A percentile compares a stretch with the other conserved stretches of the same genome.
Evolutionary conservation across 495 filamentous ascomycete species (phyloP).

Genomic region (Xylaria palmicola): DNA sequence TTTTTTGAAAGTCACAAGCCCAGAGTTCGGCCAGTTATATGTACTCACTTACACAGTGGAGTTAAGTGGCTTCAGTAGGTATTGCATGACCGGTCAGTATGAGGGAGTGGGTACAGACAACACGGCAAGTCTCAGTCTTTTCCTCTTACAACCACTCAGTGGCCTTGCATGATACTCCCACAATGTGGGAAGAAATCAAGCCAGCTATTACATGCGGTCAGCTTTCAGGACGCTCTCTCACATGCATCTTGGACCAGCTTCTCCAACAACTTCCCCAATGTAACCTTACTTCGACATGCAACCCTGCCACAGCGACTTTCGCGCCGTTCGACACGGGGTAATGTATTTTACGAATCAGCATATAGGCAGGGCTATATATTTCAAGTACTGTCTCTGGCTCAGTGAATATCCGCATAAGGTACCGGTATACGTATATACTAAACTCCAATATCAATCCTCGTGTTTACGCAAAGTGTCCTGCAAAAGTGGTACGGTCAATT

Average conservation of each 20-base stretch:
- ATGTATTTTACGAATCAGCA: background rate
- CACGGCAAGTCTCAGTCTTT: no score
- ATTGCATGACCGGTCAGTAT: no score
- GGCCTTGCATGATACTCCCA: no score
- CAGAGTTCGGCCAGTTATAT: background rate
- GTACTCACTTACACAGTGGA: no score
- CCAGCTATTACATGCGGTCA: background rate
- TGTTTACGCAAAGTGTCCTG: background rate
- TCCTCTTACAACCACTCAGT: no score
- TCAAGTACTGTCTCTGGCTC: background rate
- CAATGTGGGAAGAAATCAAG: background rate
- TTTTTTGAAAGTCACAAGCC: background rate
- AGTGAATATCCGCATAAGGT: no score
- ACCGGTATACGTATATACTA: no score
- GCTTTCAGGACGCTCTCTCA: constrained; percentile 1
- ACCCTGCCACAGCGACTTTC: background rate
- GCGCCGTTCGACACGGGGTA: background rate
- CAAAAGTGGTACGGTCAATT: background rate
- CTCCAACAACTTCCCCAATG: background rate
- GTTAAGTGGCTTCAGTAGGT: no score
- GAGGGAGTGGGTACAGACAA: no score
- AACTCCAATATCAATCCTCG: no score
- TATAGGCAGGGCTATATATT: background rate
- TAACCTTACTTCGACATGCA: background rate
- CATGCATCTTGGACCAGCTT: background rate